Evolutionary conservation across 768 basidiomycete species (phyloP), one percentile per base, ranked within the genome.

Genomic region (Phallus indusiatus): DNA sequence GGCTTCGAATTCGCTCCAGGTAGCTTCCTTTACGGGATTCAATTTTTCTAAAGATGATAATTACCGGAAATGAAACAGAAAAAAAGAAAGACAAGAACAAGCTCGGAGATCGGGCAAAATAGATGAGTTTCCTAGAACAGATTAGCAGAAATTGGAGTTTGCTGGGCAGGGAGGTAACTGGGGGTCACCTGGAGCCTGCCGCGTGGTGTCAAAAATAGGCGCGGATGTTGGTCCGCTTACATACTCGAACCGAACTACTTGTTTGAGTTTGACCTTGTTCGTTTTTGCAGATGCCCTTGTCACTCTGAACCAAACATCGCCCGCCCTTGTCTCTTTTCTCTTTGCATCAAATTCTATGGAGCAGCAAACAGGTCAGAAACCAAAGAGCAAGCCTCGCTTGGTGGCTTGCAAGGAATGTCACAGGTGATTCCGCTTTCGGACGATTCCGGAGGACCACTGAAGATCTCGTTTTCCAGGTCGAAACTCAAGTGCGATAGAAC

Each of bases 401-500:
- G 56, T 58, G 17, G 56, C 56, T 16, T 58, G 56, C 20, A 58
- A 50, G 34, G 56, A 58, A 35, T 58, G 56, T 35, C 56, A 58
- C 22, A 56, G 55, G 55, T 47, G n/a, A 12, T 34, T 18, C 18
- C 53, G 50, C 20, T 34, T 34, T 34, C 50, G 50, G 18, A 54
- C 53, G 34, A 20, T 20, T 36, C 22, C 28, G 42, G 55, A 28
- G 33, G 47, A 47, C 46, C 3, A 42, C 42, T 24, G 48, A 42
- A 5, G 6, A 17, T 46, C 36, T 21, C 20, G 16, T 34, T 42
- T 18, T 42, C 24, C 22, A 59, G 57, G 57, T 59, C 57, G 14
- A 59, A 59, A 34, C 33, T 59, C 10, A 59, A 59, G 21, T 59
- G 57, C 35, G 57, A 59, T 47, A 52, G 57, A 51, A 42, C 57